Evolutionary conservation across 1,139 yeast genomes (phyloP), one percentile per base, ranked within the genome.

Genomic region (Suhomyces guaymorum): DNA sequence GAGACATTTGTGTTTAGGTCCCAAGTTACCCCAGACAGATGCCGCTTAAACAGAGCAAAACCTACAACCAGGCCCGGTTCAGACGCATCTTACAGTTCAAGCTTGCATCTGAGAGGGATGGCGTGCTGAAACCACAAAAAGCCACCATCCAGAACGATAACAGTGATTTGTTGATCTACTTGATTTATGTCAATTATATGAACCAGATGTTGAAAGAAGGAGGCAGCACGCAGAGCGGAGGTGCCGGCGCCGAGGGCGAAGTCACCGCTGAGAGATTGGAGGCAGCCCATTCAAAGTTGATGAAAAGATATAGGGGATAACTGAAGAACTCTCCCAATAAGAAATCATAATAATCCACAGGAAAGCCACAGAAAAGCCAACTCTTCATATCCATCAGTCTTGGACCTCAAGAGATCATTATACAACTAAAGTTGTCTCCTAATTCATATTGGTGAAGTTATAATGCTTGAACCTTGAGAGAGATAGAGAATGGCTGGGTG

Each of bases 131-230:
- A 24, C 36, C 36, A 12, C 12, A 17, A 10, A 32, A 28, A 16
- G 38, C 41, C 21, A 13, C 39, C 8, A 36, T 66, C 26, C 61
- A 61, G 41, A 60, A 61, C 17, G 78, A 73, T 42, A 57, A 65
- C 24, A 52, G 69, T 28, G 77, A 70, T 47, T 41, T 75, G 13
- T 48, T 77, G 43, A 50, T 75, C n/a, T 70, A 74, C 38, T 50
- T 78, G 41, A 63, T 77, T 25, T 75, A 75, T 39, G 48, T 74
- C 15, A 61, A 73, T 30, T 78, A 74, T 44, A 36, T 76, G 38
- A 60, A 59, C 32, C 64, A 63, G 12, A 48, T 77, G 28, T 64
- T 73, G 1, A 53, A 59, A 21, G 41, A 40, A 26, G 70, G 63
- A 35, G 66, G 66, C 0, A 54, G 64, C n/a, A 53, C 61, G 10